Evolutionary conservation across 78 protist genomes (phyloP), one percentile per base, ranked within the genome.

Genomic region (Bodo saltans): DNA sequence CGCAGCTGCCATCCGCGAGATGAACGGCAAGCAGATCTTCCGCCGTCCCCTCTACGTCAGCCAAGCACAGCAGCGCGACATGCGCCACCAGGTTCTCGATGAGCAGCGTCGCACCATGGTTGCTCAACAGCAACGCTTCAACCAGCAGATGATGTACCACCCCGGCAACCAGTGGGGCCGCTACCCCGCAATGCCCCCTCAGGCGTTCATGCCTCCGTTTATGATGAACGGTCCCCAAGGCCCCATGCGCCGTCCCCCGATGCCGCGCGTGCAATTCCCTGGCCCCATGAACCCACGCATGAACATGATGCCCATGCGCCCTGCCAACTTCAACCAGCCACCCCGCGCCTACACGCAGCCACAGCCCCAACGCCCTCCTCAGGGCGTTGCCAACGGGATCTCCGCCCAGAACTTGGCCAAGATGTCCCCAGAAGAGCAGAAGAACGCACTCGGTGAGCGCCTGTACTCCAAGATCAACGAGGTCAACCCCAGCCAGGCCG

Each of bases 1-100:
- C 42, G 79, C 90, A 71, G 68, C 82, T 69, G 99, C 99, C 70
- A 90, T 95, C 78, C 70, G 89, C n/a, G 96, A 69, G 68, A 95
- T 95, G 98, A 93, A 96, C 90, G 97, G 97, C 80, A 83, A 87
- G 69, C 87, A 90, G 87, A 67, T 95, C 37, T 74, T 38, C 17
- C 29, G 42, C 78, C 94, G 94, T 90, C 98, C 98, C 42, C 86
- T 96, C 73, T 96, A 96, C 94, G 98, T 94, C 29, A 94, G 98
- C 28, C 79, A 94, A 0, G 97, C 95, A 60, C 96, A 94, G 91
- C 85, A 93, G 67, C 89, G 85, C 83, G 98, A 94, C n/a, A 87
- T 82, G 74, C 92, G 98, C 47, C 89, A 88, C 79, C 88, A 86
- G 39, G 90, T 90, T 83, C 89, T 94, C 41, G 96, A 88, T 53